Base-by-base conservation (phyloP, 2,329 filamentous ascomycete genomes). In the Trichoderma sp. region DNA sequence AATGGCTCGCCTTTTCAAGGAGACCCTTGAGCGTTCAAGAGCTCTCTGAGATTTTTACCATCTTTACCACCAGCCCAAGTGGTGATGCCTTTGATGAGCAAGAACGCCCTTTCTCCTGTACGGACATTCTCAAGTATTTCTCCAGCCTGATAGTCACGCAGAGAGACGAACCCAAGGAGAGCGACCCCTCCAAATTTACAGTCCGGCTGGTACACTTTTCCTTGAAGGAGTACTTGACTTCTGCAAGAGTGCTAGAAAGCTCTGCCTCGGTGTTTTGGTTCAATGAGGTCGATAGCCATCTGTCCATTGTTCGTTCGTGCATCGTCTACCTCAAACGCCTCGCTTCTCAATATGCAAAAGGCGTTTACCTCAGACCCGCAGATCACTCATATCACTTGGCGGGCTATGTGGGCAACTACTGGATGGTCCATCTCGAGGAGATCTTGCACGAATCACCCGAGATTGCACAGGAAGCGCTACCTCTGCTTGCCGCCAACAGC, bases 161-260 rank as follows among this genome's bases (percentile, higher is more conserved):
- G 26, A 26, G 26, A 26, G 26, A 26, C 26, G 26, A 26, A 2
- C 26, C 26, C 26, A 26, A 4, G 26, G 26, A 26, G 26, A 26
- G 26, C 26, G 26, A 26, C 4, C 26, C 26, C 26, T 26, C 26
- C 26, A 26, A 2, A 26, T 26, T 4, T 26, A 26, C 39, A 39
- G 49, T 69, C 32, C 68, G 68, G 13, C 54, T 66, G 21, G 60
- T 56, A 11, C 68, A 69, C 34, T 66, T 66, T 32, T 69, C 68
- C 16, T 26, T 69, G 5, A 66, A 61, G 24, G 68, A 66, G 30
- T 66, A 69, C 21, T 43, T 66, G 68, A 66, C 30, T 18, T 69
- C 18, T 26, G 24, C 14, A 6, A 63, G 21, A 55, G 54, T 21
- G 5, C 34, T 21, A 8, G 24, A 10, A 37, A 3, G n/a, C 24